These are phyloP conservation scores for Diplosphaera chodatii DNA, from an alignment of 139 green algal species.

Conservation along the genomic window DNA sequence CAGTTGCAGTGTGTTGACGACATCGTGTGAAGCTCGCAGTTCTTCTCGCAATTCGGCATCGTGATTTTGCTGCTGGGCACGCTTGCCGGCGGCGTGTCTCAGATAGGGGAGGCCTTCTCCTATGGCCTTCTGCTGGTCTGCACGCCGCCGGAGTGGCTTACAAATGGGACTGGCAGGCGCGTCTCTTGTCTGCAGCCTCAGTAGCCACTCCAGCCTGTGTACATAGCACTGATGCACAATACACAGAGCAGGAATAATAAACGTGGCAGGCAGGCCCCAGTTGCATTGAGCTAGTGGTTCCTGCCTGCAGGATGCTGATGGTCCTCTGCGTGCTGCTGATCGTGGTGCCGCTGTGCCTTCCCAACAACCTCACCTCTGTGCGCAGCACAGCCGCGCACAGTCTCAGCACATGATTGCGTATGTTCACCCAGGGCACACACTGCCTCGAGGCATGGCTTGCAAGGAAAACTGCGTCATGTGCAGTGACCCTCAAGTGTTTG, in stretches of 20 bases:
- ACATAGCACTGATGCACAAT: no score
- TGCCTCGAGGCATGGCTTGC: no score
- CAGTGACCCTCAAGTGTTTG: not conserved
- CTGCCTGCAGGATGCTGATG: conserved; percentile 6
- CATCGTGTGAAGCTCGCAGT: conserved; percentile 3
- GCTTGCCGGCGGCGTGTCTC: conserved; percentile 5
- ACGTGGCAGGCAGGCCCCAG: no score
- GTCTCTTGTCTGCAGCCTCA: not conserved
- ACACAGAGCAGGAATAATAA: no score
- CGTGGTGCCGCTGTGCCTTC: conserved; percentile 2
- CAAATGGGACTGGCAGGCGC: no score
- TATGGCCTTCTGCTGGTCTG: not conserved
- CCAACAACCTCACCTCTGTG: conserved; percentile 2
- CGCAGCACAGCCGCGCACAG: no score
- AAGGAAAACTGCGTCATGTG: no score
- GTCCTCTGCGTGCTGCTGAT: conserved; percentile 3
- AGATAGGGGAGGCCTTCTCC: conserved; percentile 2
- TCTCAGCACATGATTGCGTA: no score
- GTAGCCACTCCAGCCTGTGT: not conserved
- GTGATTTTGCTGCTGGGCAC: conserved; percentile 13
- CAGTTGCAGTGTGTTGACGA: no score
- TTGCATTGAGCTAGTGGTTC: not conserved
- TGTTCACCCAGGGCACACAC: no score
- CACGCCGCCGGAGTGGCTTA: not conserved
- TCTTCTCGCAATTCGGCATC: conserved; percentile 10